Evolutionary conservation across 2,329 filamentous ascomycete genomes (phyloP), one percentile per base, ranked within the genome.

Genomic region (Pseudonectria foliicola): DNA sequence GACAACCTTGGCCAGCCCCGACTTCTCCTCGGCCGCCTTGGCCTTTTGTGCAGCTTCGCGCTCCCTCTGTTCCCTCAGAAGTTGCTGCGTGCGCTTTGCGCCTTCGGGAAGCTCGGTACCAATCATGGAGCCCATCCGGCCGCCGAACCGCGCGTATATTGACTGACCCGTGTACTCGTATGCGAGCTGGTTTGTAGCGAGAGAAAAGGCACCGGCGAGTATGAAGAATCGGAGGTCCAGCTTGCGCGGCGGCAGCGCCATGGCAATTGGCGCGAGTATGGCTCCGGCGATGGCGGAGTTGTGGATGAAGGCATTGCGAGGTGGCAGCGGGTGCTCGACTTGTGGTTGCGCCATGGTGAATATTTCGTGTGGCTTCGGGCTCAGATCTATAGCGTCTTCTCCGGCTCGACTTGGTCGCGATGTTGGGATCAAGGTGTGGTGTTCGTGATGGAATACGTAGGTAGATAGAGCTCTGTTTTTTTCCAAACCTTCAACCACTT

Each of bases 141-240:
- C 57, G 38, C 55, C 55, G 42, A 73, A 63, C 7, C 73, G 71
- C 43, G 59, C 49, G 48, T 64, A 60, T 39, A 77, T 64, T 18
- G 71, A 74, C 32, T 62, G 62, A 33, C 74, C 74, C 11, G 67
- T 76, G 58, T 71, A 77, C 56, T 75, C 72, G 56, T 69, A 66
- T 31, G 63, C 63, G 27, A 79, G 68, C 56, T 73, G 70, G 55
- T 73, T 73, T 38, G 70, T 68, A 37, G 68, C 67, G 45, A 72
- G 65, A 21, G 73, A 68, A 45, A 71, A 66, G 37, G 66, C 64
- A 38, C 62, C 62, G 37, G 63, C 63, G 33, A 78, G 69, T 34
- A 73, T 54, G 31, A 67, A 48, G 53, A 68, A 66, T 39, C 73
- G 71, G 33, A 71, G 38, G 53, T 74, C 69, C 33, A 71, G 52